These are phyloP conservation scores for Magnusiomyces suaveolens DNA, from an alignment of 1,139 yeast genomes.

Conservation along the genomic window DNA sequence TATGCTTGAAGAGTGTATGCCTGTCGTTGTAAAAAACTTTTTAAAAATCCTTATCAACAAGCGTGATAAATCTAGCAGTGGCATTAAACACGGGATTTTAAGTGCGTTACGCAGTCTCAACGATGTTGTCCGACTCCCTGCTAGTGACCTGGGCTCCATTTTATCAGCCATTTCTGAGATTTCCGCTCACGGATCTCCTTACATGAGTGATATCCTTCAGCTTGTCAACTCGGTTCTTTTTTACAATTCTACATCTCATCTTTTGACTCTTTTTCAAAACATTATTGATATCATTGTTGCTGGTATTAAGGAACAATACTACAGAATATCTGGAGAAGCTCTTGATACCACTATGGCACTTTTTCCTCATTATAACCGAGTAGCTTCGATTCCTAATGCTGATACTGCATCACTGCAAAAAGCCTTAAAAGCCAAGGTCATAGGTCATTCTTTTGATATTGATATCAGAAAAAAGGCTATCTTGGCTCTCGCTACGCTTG, in stretches of 20 bases:
- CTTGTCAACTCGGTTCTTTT: constrained; percentile 18
- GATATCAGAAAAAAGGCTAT: constrained; percentile 46
- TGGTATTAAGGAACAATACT: constrained; percentile 41
- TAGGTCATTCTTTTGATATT: constrained; percentile 39
- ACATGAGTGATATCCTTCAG: constrained; percentile 18
- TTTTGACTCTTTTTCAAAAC: constrained; percentile 22
- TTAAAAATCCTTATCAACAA: constrained; percentile 15
- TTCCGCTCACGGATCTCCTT: constrained; percentile 8
- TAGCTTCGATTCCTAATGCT: not conserved
- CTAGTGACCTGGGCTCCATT: constrained; percentile 9
- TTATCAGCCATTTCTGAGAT: constrained; percentile 13
- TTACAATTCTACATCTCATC: constrained; percentile 13
- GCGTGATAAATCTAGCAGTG: constrained; percentile 13
- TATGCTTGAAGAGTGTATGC: constrained; percentile 15
- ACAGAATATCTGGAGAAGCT: constrained; percentile 46
- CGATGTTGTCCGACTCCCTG: constrained; percentile 15
- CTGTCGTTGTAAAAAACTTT: constrained; percentile 21
- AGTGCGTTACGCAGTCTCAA: constrained; percentile 16
- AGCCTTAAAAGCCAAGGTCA: constrained; percentile 33
- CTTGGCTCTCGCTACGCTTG: constrained; percentile 31
- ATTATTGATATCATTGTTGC: constrained; percentile 35
- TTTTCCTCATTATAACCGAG: constrained; percentile 7
- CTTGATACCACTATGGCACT: constrained; percentile 30
- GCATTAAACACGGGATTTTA: constrained; percentile 17
- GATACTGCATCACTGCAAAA: constrained; percentile 17